Percentiles rank a stretch among this genome's conserved stretches.
These are phyloP conservation scores for Carpinus fangiana DNA, from an alignment of 306 rosid species.

Conservation along the genomic window DNA sequence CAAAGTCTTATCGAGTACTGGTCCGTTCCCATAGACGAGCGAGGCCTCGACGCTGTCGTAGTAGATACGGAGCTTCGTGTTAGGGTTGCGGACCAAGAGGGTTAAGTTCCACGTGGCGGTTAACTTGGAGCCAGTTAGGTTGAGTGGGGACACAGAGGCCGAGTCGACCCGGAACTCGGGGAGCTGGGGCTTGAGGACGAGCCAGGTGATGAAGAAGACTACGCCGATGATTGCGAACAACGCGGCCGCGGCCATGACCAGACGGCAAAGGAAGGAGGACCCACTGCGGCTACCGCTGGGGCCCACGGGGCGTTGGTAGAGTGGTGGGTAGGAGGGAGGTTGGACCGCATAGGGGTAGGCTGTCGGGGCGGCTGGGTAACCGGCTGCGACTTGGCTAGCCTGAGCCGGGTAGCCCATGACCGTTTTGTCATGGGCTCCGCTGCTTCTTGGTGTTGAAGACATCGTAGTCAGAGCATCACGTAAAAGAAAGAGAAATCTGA, in stretches of 20 bases:
- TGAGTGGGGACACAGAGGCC: constrained; percentile 20
- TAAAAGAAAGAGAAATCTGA: not conserved
- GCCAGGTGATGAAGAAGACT: constrained; percentile 14
- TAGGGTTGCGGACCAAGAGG: constrained; percentile 23
- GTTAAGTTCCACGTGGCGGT: constrained; percentile 32
- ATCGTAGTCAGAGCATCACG: not conserved
- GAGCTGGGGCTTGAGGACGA: constrained; percentile 11
- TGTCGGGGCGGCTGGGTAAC: constrained; percentile 15
- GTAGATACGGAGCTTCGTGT: constrained; percentile 13
- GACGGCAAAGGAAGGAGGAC: constrained; percentile 12
- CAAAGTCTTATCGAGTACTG: not conserved
- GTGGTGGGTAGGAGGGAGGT: constrained; percentile 7
- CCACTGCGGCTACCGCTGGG: not conserved
- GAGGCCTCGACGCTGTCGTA: constrained; percentile 25
- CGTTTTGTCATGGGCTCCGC: constrained; percentile 9
- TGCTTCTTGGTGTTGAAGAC: constrained; percentile 8
- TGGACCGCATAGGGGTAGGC: constrained; percentile 1
- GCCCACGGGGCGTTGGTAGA: not conserved
- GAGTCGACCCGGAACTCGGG: constrained; percentile 35
- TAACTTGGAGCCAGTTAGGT: constrained; percentile 14
- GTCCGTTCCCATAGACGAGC: not conserved
- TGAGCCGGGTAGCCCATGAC: constrained; percentile 30
- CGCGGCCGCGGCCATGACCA: not conserved
- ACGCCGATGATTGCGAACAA: not conserved
- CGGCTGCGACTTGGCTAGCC: constrained; percentile 20